Evolutionary conservation across 768 basidiomycete genomes (phyloP).

Genomic region (Tylopilus sp.): DNA sequence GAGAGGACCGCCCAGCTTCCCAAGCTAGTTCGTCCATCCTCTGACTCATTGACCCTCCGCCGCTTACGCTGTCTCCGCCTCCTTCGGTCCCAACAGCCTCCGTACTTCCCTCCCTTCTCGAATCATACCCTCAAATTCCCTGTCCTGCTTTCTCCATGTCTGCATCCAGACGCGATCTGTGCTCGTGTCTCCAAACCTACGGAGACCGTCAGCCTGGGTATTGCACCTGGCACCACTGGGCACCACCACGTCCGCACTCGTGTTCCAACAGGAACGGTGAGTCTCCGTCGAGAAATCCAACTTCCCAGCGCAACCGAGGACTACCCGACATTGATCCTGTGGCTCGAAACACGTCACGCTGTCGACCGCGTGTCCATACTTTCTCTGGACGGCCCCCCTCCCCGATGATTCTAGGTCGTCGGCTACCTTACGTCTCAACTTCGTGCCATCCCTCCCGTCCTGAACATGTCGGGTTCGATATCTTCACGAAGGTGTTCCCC

Average conservation of each 20-base stretch:
- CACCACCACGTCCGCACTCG: conserved; percentile 28
- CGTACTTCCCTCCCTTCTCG: conserved; percentile 51
- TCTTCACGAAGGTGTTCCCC: too few species aligned
- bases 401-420: conserved; percentile 44
- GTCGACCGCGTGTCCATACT: conserved; percentile 75
- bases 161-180: conserved; percentile 76
- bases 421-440: conserved; percentile 83
- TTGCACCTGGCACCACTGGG: conserved; percentile 30
- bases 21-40: conserved; percentile 65
- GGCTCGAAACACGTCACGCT: conserved; percentile 71
- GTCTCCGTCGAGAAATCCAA: conserved; percentile 41
- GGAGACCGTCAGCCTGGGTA: conserved; percentile 72
- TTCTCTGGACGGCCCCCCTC: conserved; percentile 72
- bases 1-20: too few species aligned
- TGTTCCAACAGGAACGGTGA: conserved; percentile 47
- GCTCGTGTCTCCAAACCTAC: conserved; percentile 76
- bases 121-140: conserved; percentile 74
- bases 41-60: conserved; percentile 73
- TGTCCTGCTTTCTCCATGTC: conserved; percentile 62
- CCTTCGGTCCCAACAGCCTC: conserved; percentile 48
- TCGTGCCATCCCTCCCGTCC: too few species aligned
- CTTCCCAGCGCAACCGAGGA: conserved; percentile 42
- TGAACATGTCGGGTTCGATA: too few species aligned
- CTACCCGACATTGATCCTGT: conserved; percentile 70
- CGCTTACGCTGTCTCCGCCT: conserved; percentile 57